phyloP scores from a whole-genome alignment of 2,329 filamentous ascomycete species.

The Microdochium paspali region DNA sequence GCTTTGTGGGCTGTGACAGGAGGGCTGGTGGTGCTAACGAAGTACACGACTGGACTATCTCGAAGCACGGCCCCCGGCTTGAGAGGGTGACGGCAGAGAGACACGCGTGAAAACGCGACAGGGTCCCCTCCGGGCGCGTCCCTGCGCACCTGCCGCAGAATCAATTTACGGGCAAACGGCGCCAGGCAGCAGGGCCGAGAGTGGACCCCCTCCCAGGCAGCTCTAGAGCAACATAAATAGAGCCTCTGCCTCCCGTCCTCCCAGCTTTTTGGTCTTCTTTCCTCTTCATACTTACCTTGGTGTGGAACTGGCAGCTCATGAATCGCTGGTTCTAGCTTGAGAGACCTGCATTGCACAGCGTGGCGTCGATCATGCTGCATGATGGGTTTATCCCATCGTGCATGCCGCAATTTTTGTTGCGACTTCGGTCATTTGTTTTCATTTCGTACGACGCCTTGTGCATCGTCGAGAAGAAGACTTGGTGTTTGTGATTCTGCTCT shows the following conservation, averaged over 20 bases:
- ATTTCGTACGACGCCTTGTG: conserved; percentile 20
- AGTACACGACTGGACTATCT: no score
- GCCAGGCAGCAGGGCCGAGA: neutral
- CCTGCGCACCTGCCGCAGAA: neutral
- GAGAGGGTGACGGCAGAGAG: no score
- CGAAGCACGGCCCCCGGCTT: no score
- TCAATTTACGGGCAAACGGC: neutral
- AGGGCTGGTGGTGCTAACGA: no score
- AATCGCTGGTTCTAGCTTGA: conserved; percentile 13
- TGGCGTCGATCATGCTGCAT: conserved; percentile 31
- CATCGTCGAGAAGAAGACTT: conserved; percentile 25
- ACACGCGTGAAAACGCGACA: no score
- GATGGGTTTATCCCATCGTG: conserved; percentile 21
- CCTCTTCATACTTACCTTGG: conserved; percentile 27
- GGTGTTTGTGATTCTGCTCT: no score
- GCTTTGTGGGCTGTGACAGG: no score
- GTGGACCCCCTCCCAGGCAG: conserved; percentile 4
- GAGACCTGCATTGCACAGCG: conserved; percentile 50
- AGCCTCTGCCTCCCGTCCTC: conserved; percentile 3
- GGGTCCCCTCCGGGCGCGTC: no score
- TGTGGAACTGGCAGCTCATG: conserved; percentile 15
- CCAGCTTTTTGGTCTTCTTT: conserved; percentile 7
- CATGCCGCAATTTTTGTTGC: conserved; percentile 24
- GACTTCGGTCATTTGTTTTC: conserved; percentile 22
- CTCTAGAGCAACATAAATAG: conserved; percentile 5